Base-by-base conservation (phyloP, 768 basidiomycete species). In the Dentipellis sp. region DNA sequence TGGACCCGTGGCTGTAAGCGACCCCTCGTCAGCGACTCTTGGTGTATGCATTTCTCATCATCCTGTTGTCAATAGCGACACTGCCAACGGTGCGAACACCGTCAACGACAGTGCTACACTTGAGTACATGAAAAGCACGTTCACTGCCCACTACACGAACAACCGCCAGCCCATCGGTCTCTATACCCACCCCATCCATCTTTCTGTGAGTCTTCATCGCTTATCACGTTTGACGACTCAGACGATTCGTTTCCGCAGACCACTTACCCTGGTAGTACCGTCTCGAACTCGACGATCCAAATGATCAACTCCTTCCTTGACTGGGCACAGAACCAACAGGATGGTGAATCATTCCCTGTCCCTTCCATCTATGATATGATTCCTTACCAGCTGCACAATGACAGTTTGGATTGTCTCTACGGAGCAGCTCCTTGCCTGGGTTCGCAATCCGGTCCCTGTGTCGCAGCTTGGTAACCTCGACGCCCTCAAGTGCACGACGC, bases 241-340 rank as follows among this genome's bases (percentile, higher is more conserved):
- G 29, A 29, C 29, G 29, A 29, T 29, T 6, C 29, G 3, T 29
- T 29, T 6, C 29, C 54, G 54, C 40, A 72, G 81, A 72, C 67
- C 16, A 77, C 76, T 2, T 82, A 85, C 58, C 85, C 88, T 16
- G 85, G 86, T 51, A 75, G 82, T 14, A 67, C 69, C 14, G 68
- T 73, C 4, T 68, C 72, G 3, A 74, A 72, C 49, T 76, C 76
- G 2, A 84, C 82, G 4, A 84, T 90, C 63, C 64, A 74, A 29
- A 89, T 89, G 87, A 80, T 91, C 66, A 90, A 91, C 63, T 64
- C 75, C 17, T 91, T 88, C 73, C 72, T 91, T 37, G 88, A 91
- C 67, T 91, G 88, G 88, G 87, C 82, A 0, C 89, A 91, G 64
- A 60, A 75, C 59, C 82, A 86, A 64, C 75, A 75, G 50, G 77